Percentiles rank a stretch among this genome's conserved stretches.
phyloP scores from a whole-genome alignment of 805 yeast genomes.

The Saccharomycopsis vini region DNA sequence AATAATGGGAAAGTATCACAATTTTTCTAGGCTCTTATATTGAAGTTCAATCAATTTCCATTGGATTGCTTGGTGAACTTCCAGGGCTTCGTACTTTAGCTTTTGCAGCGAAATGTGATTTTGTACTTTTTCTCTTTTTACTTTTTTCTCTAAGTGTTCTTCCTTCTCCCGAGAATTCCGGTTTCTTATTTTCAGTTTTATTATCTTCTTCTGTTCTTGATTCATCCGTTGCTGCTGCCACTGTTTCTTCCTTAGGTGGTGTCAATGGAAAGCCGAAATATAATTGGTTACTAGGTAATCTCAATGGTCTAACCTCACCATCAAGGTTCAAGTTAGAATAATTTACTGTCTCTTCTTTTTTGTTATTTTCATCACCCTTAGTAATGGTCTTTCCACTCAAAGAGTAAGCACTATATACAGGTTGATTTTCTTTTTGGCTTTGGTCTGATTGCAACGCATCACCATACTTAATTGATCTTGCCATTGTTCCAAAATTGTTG shows the following conservation, averaged over 20 bases:
- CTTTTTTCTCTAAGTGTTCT: slow-evolving; percentile 67
- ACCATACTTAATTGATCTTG: slow-evolving; percentile 32
- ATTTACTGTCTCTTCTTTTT: slow-evolving; percentile 23
- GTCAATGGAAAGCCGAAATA: slow-evolving; percentile 86
- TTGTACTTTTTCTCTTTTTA: slow-evolving; percentile 34
- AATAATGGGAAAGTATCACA: not conserved
- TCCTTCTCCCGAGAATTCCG: slow-evolving; percentile 56
- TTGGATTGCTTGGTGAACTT: slow-evolving; percentile 3
- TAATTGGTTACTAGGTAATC: slow-evolving; percentile 74
- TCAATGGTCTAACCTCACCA: slow-evolving; percentile 63
- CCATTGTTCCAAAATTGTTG: slow-evolving; percentile 47
- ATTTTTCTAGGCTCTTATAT: too few species aligned
- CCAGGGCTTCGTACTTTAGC: slow-evolving; percentile 15
- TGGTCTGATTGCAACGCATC: slow-evolving; percentile 15
- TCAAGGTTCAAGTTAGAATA: slow-evolving; percentile 40
- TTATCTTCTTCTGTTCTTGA: slow-evolving; percentile 27
- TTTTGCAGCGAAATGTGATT: not conserved
- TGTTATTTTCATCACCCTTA: slow-evolving; percentile 12
- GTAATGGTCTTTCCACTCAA: slow-evolving; percentile 44
- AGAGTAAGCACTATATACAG: too few species aligned
- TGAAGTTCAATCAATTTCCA: slow-evolving; percentile 11
- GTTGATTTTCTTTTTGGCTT: slow-evolving; percentile 7
- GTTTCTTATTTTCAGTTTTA: slow-evolving; percentile 23
- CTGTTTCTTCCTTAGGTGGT: slow-evolving; percentile 31
- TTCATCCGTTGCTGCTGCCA: slow-evolving; percentile 26